Evolutionary conservation across 495 filamentous ascomycete species (phyloP), one percentile per base, ranked within the genome.

Genomic region (Penicillium samsonianum): DNA sequence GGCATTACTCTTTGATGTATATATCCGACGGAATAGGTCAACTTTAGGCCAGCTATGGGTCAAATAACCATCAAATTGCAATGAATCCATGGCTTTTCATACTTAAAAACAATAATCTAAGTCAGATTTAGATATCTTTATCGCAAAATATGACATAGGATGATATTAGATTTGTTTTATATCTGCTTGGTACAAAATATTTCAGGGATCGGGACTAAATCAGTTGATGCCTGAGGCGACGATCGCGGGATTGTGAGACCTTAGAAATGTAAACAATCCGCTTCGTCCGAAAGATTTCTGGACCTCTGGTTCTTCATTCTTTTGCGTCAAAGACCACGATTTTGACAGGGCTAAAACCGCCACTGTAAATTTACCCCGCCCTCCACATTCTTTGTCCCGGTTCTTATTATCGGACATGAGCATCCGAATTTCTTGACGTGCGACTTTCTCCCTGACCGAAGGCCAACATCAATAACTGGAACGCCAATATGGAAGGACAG

Each of bases 401-500:
- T 47, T 30, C 45, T 14, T 33, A 37, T 30, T 33, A 23, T 41
- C 41, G 38, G 57, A 42, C 44, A 46, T 53, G 55, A 49, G 16
- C 17, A 30, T 31, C 19, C 50, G 35, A 37, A 41, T 48, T 49
- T 42, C 31, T 37, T 52, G 42, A 63, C 61, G 45, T 55, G 51
- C 47, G 49, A 49, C 40, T 22, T 38, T 35, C 42, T 40, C 41
- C 52, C 37, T 60, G 22, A 26, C 20, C 50, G 31, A 43, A 28
- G 49, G 45, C 25, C 38, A 23, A 26, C 57, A 40, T 23, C n/a
- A 40, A 19, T 35, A 26, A 42, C 44, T 33, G 47, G 3, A 19
- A 50, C 58, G 23, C 37, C 57, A 65, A 51, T 19, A 78, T 78
- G 75, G 72, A 78, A 33, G 63, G 64, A 22, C 69, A 72, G 57